Conservation (phyloP, 2,329 filamentous ascomycete genomes). For the Trichocomaceae sp. region DNA sequence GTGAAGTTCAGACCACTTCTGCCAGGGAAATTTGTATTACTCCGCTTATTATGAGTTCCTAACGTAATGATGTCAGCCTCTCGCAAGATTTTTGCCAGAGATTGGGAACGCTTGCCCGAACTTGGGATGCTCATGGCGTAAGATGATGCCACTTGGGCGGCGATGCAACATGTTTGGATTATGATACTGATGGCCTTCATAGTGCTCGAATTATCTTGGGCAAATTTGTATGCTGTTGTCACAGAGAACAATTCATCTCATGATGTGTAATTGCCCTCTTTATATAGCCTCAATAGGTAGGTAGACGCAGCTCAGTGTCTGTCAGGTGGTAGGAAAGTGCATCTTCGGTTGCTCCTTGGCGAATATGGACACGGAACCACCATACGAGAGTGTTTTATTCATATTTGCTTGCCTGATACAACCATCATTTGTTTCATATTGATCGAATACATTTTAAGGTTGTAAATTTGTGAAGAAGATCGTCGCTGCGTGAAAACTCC, state of each 20-base stretch:
- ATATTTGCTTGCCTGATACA: neutral
- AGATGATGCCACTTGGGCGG: neutral
- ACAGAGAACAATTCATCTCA: neutral
- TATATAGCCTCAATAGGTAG: too few species aligned
- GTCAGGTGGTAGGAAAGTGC: too few species aligned
- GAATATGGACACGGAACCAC: neutral
- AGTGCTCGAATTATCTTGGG: neutral
- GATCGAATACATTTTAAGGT: neutral
- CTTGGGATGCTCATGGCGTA: neutral
- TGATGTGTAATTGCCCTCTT: neutral
- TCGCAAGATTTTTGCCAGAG: neutral
- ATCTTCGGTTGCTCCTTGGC: neutral
- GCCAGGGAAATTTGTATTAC: conserved; percentile 16
- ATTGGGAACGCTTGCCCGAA: neutral
- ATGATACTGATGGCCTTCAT: neutral
- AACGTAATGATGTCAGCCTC: neutral
- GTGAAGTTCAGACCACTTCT: conserved; percentile 28
- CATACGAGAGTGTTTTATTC: too few species aligned
- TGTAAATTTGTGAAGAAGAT: neutral
- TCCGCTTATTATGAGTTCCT: neutral
- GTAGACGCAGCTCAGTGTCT: too few species aligned
- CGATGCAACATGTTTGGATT: neutral
- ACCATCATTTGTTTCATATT: conserved; percentile 4
- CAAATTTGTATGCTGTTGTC: neutral
- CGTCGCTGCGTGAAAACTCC: neutral